Evolutionary conservation across 2,329 filamentous ascomycete genomes (phyloP).

Genomic region (Colletotrichum lini): DNA sequence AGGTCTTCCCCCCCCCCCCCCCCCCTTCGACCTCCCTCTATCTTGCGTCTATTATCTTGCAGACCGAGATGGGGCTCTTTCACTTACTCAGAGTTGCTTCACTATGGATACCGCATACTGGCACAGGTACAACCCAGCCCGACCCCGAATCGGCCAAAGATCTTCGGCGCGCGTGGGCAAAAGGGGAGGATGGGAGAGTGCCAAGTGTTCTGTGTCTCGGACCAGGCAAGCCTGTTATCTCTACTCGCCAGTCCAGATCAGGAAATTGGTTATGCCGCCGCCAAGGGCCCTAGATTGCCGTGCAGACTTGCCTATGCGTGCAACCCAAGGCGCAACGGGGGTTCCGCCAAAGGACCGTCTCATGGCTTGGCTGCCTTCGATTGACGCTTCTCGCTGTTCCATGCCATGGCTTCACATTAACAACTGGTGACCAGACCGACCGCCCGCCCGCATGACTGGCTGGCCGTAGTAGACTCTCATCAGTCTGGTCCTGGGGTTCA

Average conservation of each 20-base stretch:
- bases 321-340: conserved; percentile 16
- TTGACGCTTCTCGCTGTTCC: background rate
- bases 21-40: too few species aligned
- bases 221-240: conserved; percentile 28
- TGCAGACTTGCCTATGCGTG: conserved; percentile 23
- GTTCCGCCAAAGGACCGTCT: background rate
- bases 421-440: too few species aligned
- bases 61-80: conserved; percentile 17
- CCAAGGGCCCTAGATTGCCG: conserved; percentile 12
- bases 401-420: background rate
- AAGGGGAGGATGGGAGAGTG: conserved; percentile 12
- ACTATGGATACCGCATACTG: background rate
- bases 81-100: background rate
- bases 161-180: conserved; percentile 5
- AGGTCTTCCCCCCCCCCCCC: too few species aligned
- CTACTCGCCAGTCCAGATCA: conserved; percentile 19
- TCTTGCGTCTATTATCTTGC: background rate
- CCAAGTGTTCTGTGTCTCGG: conserved; percentile 23
- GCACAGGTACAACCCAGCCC: background rate
- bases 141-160: conserved; percentile 4
- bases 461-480: background rate
- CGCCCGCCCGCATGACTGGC: background rate
- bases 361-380: conserved; percentile 9
- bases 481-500: background rate
- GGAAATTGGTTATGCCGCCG: conserved; percentile 29